phyloP scores from a whole-genome alignment of 1,139 yeast species.

The Suhomyces taliae region DNA sequence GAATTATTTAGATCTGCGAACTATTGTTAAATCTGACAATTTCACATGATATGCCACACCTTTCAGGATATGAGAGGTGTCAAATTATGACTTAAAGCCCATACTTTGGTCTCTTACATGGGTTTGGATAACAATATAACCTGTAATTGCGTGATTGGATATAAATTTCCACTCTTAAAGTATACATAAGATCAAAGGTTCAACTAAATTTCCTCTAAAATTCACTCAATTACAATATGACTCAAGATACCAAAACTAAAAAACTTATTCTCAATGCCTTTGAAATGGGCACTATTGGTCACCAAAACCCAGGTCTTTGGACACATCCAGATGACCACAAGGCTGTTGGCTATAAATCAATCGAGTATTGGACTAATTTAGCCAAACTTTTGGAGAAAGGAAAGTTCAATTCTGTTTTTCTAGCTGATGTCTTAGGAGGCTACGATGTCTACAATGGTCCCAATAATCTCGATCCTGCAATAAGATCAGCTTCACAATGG shows the following conservation, averaged over 20 bases:
- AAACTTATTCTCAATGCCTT: conserved; percentile 39
- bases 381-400: conserved; percentile 48
- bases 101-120: no score
- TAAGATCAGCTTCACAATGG: conserved; percentile 42
- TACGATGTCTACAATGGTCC: conserved; percentile 46
- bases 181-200: no score
- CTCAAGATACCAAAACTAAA: conserved; percentile 11
- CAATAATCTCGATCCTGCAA: conserved; percentile 34
- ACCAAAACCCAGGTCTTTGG: conserved; percentile 40
- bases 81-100: neutral
- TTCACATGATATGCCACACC: neutral
- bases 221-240: neutral
- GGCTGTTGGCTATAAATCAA: conserved; percentile 28
- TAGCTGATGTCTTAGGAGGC: conserved; percentile 50
- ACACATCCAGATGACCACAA: conserved; percentile 43
- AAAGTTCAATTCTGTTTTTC: conserved; percentile 43
- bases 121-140: no score
- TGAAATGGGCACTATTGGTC: conserved; percentile 40
- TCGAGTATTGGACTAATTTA: conserved; percentile 47
- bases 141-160: no score
- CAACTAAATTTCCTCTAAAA: no score
- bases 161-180: no score
- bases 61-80: neutral
- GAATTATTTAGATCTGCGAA: no score
- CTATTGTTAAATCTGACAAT: no score